Percentiles rank a stretch among this genome's conserved stretches.
phyloP scores from a whole-genome alignment of 257 asterid species.

The Hygrophila difformis region DNA sequence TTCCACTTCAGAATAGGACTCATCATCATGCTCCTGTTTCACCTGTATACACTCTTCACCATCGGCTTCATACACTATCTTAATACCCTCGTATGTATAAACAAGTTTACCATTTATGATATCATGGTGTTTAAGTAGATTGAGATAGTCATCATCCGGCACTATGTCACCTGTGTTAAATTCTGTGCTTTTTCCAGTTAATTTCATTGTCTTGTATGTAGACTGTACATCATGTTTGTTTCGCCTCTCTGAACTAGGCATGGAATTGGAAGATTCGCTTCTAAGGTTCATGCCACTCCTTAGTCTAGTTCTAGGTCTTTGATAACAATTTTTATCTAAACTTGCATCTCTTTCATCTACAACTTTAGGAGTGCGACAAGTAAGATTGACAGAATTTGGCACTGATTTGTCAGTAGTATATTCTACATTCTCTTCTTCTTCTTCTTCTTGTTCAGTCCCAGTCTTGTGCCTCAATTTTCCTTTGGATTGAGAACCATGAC shows the following conservation, averaged over 20 bases:
- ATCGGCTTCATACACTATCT: background rate
- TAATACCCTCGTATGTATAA: background rate
- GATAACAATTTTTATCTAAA: constrained; percentile 3
- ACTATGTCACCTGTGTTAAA: background rate
- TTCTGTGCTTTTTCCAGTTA: background rate
- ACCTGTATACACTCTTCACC: background rate
- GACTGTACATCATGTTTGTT: background rate
- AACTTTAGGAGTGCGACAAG: background rate
- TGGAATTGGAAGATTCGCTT: background rate
- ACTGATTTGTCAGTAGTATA: background rate
- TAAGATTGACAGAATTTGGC: background rate
- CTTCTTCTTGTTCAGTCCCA: constrained; percentile 4
- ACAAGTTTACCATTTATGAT: background rate
- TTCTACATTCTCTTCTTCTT: constrained; percentile 3
- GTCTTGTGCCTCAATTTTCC: background rate
- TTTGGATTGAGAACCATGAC: background rate
- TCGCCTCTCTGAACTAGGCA: background rate
- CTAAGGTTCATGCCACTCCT: background rate
- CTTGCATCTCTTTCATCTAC: background rate
- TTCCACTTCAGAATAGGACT: constrained; percentile 20
- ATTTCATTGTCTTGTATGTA: background rate
- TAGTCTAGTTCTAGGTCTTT: background rate
- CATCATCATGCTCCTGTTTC: constrained; percentile 11
- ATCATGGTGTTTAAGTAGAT: background rate
- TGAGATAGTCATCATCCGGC: constrained; percentile 8